Base-by-base conservation (phyloP, 768 basidiomycete species). In the Fistulinella prunicolor region DNA sequence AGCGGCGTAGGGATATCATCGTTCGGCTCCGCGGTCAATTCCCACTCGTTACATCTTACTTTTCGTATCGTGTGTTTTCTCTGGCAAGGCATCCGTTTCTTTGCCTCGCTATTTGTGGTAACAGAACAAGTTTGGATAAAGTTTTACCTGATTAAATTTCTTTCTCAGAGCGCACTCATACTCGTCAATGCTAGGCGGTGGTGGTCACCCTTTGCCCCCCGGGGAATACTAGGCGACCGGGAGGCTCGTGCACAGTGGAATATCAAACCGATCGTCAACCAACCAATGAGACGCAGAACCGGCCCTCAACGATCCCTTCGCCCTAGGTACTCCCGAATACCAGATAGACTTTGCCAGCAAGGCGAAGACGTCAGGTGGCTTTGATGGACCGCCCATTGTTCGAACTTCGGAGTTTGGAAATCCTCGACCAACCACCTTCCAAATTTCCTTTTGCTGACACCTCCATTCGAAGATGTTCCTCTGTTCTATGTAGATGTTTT, bases 21-120 rank as follows among this genome's bases (percentile, higher is more conserved):
- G 32, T 9, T 51, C 17, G 37, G 47, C 20, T n/a, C 42, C 9
- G 32, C 50, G 50, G 46, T 51, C 67, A 55, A 46, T 46, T 69
- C 47, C 58, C 69, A 47, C 24, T 59, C 49, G 12, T 50, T 72
- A 42, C 63, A 61, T 42, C 23, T 65, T 32, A 28, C 58, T 20
- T 54, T 61, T 44, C 50, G 57, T 6, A 5, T 66, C 14, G 23
- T 70, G 10, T 53, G 35, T 30, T 45, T 65, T 39, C 38, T 69
- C 14, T 66, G 73, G 58, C 58, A 66, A 23, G 39, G 68, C 19
- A 47, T 63, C 21, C 70, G 70, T 14, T 55, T 64, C 22, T 44
- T 60, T 12, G 58, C 69, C 19, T 77, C 79, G 17, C 62, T 68
- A 9, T 30, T 74, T 20, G 69, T 71, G 74, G 80, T 80, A 61